These are phyloP conservation scores for Sutorius australiensis DNA, from an alignment of 768 basidiomycete genomes.

Conservation along the genomic window DNA sequence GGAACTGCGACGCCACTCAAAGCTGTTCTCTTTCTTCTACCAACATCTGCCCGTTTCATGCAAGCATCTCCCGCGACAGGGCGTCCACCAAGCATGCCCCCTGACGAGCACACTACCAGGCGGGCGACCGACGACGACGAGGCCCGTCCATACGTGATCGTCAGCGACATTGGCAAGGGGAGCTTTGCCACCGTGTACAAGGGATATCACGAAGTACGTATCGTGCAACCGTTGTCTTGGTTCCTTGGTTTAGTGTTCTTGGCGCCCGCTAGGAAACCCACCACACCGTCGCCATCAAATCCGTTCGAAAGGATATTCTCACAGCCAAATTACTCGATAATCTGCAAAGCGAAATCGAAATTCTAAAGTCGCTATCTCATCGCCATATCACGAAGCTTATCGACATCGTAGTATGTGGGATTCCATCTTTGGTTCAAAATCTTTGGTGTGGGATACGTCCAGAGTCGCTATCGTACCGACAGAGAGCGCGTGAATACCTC, in stretches of 20 bases:
- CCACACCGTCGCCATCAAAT: slow-evolving; percentile 87
- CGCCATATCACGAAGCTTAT: slow-evolving; percentile 89
- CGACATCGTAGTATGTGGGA: slow-evolving; percentile 76
- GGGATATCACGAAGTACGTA: slow-evolving; percentile 81
- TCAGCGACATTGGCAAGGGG: slow-evolving; percentile 77
- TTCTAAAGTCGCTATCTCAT: slow-evolving; percentile 90
- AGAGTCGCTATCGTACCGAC: not conserved
- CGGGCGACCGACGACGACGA: slow-evolving; percentile 60
- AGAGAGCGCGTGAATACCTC: not conserved
- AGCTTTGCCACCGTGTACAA: slow-evolving; percentile 97
- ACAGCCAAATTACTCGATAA: slow-evolving; percentile 94
- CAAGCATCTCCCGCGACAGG: slow-evolving; percentile 19
- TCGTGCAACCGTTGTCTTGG: not conserved
- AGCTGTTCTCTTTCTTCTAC: slow-evolving; percentile 12
- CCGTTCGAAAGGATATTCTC: slow-evolving; percentile 82
- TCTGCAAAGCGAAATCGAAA: slow-evolving; percentile 96
- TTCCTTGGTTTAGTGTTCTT: not conserved
- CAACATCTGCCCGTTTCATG: slow-evolving; percentile 15
- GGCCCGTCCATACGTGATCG: slow-evolving; percentile 72
- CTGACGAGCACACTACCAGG: slow-evolving; percentile 25
- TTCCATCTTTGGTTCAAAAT: not conserved
- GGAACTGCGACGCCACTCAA: not conserved
- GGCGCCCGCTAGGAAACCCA: slow-evolving; percentile 58
- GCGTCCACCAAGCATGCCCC: slow-evolving; percentile 21
- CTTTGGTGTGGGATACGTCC: not conserved